A percentile compares a stretch with the other conserved stretches of the same genome.
Evolutionary conservation across 2,329 filamentous ascomycete genomes (phyloP).

Genomic region (Nothophaeocryptopus gaeumannii): DNA sequence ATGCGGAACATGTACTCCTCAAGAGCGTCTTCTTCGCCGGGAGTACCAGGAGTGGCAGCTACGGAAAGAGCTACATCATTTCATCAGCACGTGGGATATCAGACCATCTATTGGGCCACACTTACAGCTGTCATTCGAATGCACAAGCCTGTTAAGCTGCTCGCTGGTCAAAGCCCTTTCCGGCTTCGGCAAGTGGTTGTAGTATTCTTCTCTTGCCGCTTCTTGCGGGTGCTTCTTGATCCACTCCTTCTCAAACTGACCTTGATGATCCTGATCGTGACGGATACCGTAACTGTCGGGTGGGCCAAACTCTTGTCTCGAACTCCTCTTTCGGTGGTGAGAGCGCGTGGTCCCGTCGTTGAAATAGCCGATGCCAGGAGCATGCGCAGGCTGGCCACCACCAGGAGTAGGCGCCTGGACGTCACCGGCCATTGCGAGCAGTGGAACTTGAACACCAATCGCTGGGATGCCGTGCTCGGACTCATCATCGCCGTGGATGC

Average conservation of each 20-base stretch:
- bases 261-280: constrained; percentile 70
- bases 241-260: constrained; percentile 87
- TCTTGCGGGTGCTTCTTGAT: constrained; percentile 88
- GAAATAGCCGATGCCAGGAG: constrained; percentile 52
- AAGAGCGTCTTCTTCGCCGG: constrained; percentile 83
- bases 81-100: constrained; percentile 14
- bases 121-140: constrained; percentile 61
- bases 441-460: constrained; percentile 87
- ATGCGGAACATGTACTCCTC: constrained; percentile 80
- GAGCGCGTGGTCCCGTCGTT: constrained; percentile 57
- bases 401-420: constrained; percentile 91
- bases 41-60: constrained; percentile 61
- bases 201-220: constrained; percentile 73
- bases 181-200: constrained; percentile 59
- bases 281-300: constrained; percentile 91
- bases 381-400: constrained; percentile 47
- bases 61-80: constrained; percentile 8
- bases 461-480: constrained; percentile 81
- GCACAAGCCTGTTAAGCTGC: constrained; percentile 85
- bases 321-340: constrained; percentile 66
- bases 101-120: background rate
- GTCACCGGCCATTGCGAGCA: constrained; percentile 89
- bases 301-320: constrained; percentile 67
- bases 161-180: constrained; percentile 87
- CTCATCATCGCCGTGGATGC: constrained; percentile 60